Conservation (phyloP, 2,329 filamentous ascomycete species). For the Lecanicillium sp. region DNA sequence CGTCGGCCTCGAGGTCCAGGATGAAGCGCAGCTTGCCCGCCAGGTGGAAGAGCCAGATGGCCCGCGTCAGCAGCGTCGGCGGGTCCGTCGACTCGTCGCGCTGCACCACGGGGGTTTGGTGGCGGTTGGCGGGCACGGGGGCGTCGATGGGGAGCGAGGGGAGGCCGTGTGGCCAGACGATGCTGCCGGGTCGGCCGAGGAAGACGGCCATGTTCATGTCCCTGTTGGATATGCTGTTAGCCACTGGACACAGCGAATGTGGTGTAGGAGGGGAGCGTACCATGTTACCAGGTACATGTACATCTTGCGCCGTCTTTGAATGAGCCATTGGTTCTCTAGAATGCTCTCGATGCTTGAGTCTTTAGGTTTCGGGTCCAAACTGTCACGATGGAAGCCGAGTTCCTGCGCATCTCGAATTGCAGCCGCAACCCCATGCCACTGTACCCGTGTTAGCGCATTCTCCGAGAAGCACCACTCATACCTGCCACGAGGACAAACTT, state of each 20-base stretch:
- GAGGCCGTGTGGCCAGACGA: conserved; percentile 39
- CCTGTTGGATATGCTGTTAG: conserved; percentile 26
- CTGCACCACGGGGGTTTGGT: conserved; percentile 38
- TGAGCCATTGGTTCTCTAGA: conserved; percentile 50
- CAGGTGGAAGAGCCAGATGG: conserved; percentile 42
- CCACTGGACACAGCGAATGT: neutral
- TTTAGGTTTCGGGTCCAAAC: conserved; percentile 40
- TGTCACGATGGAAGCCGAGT: conserved; percentile 50
- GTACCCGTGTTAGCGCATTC: conserved; percentile 9
- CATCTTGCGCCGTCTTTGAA: conserved; percentile 46
- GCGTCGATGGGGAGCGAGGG: conserved; percentile 48
- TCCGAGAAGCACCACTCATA: neutral
- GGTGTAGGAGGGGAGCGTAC: conserved; percentile 12
- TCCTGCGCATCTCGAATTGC: conserved; percentile 56
- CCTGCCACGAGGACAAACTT: too few species aligned
- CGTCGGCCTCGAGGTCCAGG: conserved; percentile 47
- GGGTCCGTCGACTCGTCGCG: conserved; percentile 40
- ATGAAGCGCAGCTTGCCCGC: conserved; percentile 44
- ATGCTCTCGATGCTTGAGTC: conserved; percentile 38
- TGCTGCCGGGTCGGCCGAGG: conserved; percentile 47
- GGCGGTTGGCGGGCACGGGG: conserved; percentile 36
- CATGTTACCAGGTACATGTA: conserved; percentile 46
- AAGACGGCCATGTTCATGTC: conserved; percentile 46
- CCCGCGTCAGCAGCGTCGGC: conserved; percentile 48
- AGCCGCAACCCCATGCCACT: conserved; percentile 50